phyloP scores from a whole-genome alignment of 1,284 basidiomycete genomes.

The Clitocybe nebularis region DNA sequence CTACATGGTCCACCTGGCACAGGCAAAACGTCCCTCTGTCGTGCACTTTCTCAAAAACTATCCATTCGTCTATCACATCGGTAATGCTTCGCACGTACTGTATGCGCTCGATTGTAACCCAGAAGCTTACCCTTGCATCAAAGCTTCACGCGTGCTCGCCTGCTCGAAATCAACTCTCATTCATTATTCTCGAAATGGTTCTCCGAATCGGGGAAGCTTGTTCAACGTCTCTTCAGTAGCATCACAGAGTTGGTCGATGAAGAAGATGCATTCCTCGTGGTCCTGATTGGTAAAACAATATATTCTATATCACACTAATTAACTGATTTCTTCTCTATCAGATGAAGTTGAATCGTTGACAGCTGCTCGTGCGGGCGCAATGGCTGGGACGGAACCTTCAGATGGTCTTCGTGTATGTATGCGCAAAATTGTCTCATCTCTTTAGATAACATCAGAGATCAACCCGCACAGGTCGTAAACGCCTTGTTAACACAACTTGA shows the following conservation, averaged over 20 bases:
- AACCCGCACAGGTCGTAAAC: constrained; percentile 88
- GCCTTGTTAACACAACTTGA: constrained; percentile 96
- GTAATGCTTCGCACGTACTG: too few relatives aligned
- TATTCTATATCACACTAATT: neutral
- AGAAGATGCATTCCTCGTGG: constrained; percentile 86
- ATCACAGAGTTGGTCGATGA: constrained; percentile 90
- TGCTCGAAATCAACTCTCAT: constrained; percentile 98
- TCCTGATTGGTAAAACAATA: constrained; percentile 80
- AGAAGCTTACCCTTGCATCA: constrained; percentile 1
- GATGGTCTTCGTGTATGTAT: constrained; percentile 81
- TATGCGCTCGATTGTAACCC: neutral
- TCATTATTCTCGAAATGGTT: constrained; percentile 97
- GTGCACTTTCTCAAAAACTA: constrained; percentile 93
- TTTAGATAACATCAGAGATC: too few relatives aligned
- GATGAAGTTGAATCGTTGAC: constrained; percentile 98
- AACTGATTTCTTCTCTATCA: constrained; percentile 27
- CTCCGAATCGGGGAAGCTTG: constrained; percentile 97
- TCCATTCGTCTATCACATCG: constrained; percentile 84
- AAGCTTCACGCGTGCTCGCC: constrained; percentile 81
- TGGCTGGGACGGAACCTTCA: constrained; percentile 91
- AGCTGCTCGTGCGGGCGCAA: constrained; percentile 89
- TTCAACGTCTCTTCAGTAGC: constrained; percentile 87
- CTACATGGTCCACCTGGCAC: constrained; percentile 98
- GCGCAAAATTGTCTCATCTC: neutral
- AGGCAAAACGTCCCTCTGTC: constrained; percentile 94